phyloP scores from a whole-genome alignment of 2,329 filamentous ascomycete species.

The Clonostachys rhizophaga region DNA sequence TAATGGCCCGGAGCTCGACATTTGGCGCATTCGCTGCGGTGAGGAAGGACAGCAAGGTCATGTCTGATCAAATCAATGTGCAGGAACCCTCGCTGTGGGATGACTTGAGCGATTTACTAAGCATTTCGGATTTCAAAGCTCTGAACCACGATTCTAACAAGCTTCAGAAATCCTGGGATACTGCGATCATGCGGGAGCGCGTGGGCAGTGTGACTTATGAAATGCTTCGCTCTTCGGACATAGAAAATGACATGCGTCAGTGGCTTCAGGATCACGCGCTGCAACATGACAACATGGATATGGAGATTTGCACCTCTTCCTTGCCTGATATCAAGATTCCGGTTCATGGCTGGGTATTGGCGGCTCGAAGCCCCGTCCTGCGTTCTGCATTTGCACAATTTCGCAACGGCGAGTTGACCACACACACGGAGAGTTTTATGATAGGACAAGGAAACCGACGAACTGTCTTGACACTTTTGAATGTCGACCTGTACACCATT shows the following conservation, averaged over 20 bases:
- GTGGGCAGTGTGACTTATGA: slow-evolving; percentile 44
- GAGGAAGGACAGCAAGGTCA: slow-evolving; percentile 78
- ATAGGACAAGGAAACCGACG: slow-evolving; percentile 36
- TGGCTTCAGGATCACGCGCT: slow-evolving; percentile 37
- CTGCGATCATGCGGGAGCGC: slow-evolving; percentile 31
- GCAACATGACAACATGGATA: slow-evolving; percentile 34
- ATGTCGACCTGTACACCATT: slow-evolving; percentile 71
- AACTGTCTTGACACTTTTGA: slow-evolving; percentile 57
- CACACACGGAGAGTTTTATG: slow-evolving; percentile 17
- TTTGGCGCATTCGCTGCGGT: slow-evolving; percentile 89
- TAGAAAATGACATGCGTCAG: slow-evolving; percentile 57
- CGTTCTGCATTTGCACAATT: slow-evolving; percentile 56
- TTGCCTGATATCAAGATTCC: slow-evolving; percentile 69
- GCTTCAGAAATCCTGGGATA: slow-evolving; percentile 12
- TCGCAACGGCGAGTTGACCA: slow-evolving; percentile 22
- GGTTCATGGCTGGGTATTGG: slow-evolving; percentile 76
- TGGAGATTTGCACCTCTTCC: slow-evolving; percentile 49
- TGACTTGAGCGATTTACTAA: slow-evolving; percentile 66
- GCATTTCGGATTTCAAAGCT: slow-evolving; percentile 57
- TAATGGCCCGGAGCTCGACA: slow-evolving; percentile 79
- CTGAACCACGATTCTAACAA: not conserved
- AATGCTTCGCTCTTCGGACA: slow-evolving; percentile 56
- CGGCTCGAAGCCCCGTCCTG: slow-evolving; percentile 67
- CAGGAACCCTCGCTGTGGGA: slow-evolving; percentile 66
- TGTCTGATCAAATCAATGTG: slow-evolving; percentile 65